Evolutionary conservation across 2,329 filamentous ascomycete genomes (phyloP), one percentile per base, ranked within the genome.

Genomic region (Myriosclerotinia curreyana): DNA sequence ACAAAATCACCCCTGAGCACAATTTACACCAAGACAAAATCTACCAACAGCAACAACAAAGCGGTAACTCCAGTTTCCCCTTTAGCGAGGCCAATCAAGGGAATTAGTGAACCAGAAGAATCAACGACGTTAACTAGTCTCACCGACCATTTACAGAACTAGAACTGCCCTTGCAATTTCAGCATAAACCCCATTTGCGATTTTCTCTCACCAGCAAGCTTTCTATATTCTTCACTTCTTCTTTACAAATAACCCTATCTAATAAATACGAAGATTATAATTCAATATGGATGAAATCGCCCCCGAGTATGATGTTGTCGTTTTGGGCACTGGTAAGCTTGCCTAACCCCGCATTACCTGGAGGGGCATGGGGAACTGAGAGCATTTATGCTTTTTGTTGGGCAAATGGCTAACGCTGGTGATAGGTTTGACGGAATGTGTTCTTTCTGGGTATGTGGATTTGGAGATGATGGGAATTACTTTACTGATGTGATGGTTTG

Each of bases 281-380:
- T 64, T 62, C 61, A 59, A 68, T 80, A 98, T 98, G 95, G 95
- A 98, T 77, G 95, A 98, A 80, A 96, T 99, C 77, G 92, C 93
- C 72, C 91, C 92, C 77, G 93, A 97, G 80, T 99, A 99, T 85
- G 95, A 99, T 85, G 91, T 97, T 79, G 87, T 99, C 77, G 95
- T 99, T 77, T 87, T 99, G 77, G 95, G 95, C 84, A 99, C 95
- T 78, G 93, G 92, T 96, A 83, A 76, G 86, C 40, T 56, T 59
- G 31, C 44, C 62, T 51, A 74, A 77, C 78, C 77, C 77, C 75
- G 76, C 74, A 71, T 72, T 65, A 20, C 22, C 49, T 62, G 53
- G 71, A 71, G 71, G 73, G 69, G 72, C 67, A 71, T 51, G 51
- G 74, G 54, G n/a, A n/a, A n/a, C n/a, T 54, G 22, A 42, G 55